Evolutionary conservation across 805 yeast species (phyloP), one percentile per base, ranked within the genome.

Genomic region (Metschnikowia peoriensis): DNA sequence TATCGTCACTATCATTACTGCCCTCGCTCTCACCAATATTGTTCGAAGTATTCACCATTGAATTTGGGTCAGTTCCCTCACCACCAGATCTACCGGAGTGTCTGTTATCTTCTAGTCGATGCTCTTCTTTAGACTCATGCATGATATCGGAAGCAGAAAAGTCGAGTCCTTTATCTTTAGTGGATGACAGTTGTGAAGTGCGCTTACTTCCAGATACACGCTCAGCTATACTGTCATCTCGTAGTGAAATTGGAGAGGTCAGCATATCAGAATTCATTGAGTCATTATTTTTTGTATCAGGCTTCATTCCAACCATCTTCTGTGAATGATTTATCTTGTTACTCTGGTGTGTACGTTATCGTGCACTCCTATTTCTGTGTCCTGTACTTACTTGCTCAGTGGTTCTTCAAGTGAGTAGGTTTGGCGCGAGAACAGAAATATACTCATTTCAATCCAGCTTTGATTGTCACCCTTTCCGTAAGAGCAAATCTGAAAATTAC

Each of bases 11-110:
- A 4, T 27, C 47, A 4, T 14, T 9, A 11, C 28, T 34, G 32
- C 34, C 40, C 38, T 78, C 85, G 4, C 50, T 56, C 9, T 46
- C 49, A n/a, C 49, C 54, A 15, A 10, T 6, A 22, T 38, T 9
- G 9, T 22, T 22, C 22, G 22, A 22, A 22, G 4, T n/a, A 28
- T 28, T 22, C 22, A 3, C 22, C 22, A 22, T 22, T 22, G 22
- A 8, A 7, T 28, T 8, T 7, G n/a, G 28, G 16, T 15, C 43
- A 6, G 27, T 38, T 6, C 15, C 10, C 2, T 27, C 16, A 16
- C 10, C 43, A n/a, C 10, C 7, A 3, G 6, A 7, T 14, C 29
- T 6, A 10, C 6, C 35, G 10, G 35, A 32, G 6, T 32, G 35
- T 32, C 3, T 10, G 35, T 32, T 12, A 10, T 32, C 35, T 10